Percentiles rank a stretch among this genome's conserved stretches.
These are phyloP conservation scores for Pinus taeda DNA, from an alignment of 75 land plant genomes.

Conservation along the genomic window DNA sequence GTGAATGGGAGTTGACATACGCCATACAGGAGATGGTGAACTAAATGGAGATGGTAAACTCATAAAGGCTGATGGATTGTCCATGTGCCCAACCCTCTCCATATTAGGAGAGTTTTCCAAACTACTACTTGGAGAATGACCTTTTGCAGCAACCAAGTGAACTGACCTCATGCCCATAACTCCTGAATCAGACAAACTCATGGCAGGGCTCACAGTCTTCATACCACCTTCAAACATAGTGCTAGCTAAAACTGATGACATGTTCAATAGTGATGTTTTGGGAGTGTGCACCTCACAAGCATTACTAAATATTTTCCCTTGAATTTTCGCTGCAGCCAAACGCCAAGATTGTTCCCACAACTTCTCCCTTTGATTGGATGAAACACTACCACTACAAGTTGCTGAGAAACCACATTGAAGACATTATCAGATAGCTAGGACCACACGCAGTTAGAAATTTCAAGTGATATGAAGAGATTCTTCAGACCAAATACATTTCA, in stretches of 20 bases:
- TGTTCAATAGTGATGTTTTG: conserved; percentile 27
- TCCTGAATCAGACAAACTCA: neutral
- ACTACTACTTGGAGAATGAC: conserved; percentile 19
- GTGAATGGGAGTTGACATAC: conserved; percentile 22
- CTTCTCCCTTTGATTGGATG: conserved; percentile 44
- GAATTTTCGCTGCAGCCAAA: conserved; percentile 38
- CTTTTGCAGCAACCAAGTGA: conserved; percentile 4
- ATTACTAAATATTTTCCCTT: conserved; percentile 26
- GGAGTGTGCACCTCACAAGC: conserved; percentile 26
- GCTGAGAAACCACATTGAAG: neutral
- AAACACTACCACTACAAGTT: neutral
- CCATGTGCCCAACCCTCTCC: conserved; percentile 10
- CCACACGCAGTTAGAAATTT: neutral
- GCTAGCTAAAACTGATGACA: neutral
- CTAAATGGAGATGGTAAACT: conserved; percentile 20
- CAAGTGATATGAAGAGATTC: neutral
- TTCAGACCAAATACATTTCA: neutral
- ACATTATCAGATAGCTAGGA: neutral
- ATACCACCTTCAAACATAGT: neutral
- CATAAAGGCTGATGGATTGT: conserved; percentile 1
- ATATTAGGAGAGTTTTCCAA: conserved; percentile 3
- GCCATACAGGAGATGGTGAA: conserved; percentile 45
- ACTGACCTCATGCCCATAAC: neutral
- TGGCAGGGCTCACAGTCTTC: neutral
- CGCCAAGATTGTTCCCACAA: conserved; percentile 66